Evolutionary conservation across 108 stramenopile genomes (phyloP), one percentile per base, ranked within the genome.

Genomic region (Cyclotella baltica): DNA sequence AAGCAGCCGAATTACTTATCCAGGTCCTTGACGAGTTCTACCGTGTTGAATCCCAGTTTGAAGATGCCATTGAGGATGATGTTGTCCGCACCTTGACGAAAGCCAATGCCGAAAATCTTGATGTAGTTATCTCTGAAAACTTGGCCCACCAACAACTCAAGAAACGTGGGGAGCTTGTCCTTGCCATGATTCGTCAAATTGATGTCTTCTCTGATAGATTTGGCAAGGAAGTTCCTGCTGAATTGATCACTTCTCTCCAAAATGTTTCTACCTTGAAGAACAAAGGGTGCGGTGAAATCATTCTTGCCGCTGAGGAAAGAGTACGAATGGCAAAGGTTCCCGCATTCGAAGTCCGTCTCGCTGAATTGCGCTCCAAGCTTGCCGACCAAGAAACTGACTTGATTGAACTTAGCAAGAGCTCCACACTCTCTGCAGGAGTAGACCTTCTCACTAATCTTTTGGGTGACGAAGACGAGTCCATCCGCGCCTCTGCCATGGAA

Each of bases 401-500:
- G 31, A 76, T 62, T 31, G 70, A 82, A 13, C 84, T 96, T 23
- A 84, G 91, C 46, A 87, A 81, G 71, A 92, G 91, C 63, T 52
- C 86, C 23, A 90, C 92, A 33, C 90, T 96, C 43, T 94, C 93
- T 52, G 96, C 93, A 70, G 98, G 98, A 57, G 98, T 98, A 40
- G 98, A 98, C 73, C 88, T 98, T 66, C 83, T 98, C 52, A 93
- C 96, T 10, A 87, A 86, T 28, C 91, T 98, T 15, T 95, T 98
- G 75, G 72, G 76, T 56, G 96, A 98, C 59, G 56, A 76, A 18
- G 94, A 96, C 73, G 67, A 74, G 28, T 58, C 56, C 19, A 88
- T 98, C 28, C 86, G 88, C 23, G 62, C 64, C 19, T 88, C 90
- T 56, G 92, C 94, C 6, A 55, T 96, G 47, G 96, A 97, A 78